Conservation (phyloP, 1,139 yeast genomes). For the Saccharomyces hybrid region DNA sequence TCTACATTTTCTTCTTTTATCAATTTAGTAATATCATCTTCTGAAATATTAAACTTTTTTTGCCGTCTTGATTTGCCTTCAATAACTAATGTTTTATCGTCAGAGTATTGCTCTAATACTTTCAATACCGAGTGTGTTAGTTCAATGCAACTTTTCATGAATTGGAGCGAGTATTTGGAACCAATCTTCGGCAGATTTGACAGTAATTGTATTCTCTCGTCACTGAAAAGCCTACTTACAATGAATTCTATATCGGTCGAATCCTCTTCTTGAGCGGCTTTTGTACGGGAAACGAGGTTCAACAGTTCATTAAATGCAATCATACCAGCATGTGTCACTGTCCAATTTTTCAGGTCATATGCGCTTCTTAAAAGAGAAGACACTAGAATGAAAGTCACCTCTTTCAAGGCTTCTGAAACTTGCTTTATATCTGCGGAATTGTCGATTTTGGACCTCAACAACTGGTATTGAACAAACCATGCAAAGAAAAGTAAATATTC, state of each 20-base stretch:
- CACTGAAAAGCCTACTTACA: conserved; percentile 54
- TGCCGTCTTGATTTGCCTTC: conserved; percentile 40
- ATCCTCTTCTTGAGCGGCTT: conserved; percentile 25
- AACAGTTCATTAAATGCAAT: conserved; percentile 62
- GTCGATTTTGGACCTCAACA: conserved; percentile 24
- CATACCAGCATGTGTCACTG: conserved; percentile 63
- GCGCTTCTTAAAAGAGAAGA: conserved; percentile 51
- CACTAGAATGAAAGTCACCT: conserved; percentile 55
- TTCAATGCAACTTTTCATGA: conserved; percentile 55
- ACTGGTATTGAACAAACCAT: conserved; percentile 58
- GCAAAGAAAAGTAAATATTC: conserved; percentile 57
- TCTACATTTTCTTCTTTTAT: conserved; percentile 43
- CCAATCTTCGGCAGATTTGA: conserved; percentile 60
- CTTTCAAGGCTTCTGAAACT: conserved; percentile 61
- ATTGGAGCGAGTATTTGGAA: conserved; percentile 55
- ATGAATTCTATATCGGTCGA: conserved; percentile 43
- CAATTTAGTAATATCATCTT: conserved; percentile 32
- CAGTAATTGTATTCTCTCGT: conserved; percentile 53
- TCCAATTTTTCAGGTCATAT: conserved; percentile 43
- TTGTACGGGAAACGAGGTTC: conserved; percentile 46
- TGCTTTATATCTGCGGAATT: conserved; percentile 23
- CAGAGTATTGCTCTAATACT: conserved; percentile 60
- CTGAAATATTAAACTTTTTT: conserved; percentile 23
- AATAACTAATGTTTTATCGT: conserved; percentile 52
- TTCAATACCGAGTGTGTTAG: conserved; percentile 60